Conservation (phyloP, 2,329 filamentous ascomycete genomes). For the Microdochium paspali region DNA sequence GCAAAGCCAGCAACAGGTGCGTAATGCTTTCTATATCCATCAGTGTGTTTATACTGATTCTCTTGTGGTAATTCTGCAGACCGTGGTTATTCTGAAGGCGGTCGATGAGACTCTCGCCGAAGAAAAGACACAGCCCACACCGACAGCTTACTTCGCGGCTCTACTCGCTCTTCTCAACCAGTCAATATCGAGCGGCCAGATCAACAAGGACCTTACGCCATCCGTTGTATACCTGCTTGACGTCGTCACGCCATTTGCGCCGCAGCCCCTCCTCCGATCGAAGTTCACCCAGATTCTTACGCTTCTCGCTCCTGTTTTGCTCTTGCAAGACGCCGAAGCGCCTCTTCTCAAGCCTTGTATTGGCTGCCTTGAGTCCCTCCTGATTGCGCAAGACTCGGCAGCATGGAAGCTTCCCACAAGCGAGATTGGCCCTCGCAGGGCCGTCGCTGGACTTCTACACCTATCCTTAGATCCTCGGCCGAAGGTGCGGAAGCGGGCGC, state of each 20-base stretch:
- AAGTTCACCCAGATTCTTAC: conserved; percentile 93
- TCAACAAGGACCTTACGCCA: conserved; percentile 74
- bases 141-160: conserved; percentile 94
- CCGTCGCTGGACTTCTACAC: conserved; percentile 75
- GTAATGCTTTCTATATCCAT: conserved; percentile 11
- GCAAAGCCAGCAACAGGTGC: conserved; percentile 87
- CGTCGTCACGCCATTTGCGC: conserved; percentile 75
- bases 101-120: conserved; percentile 89
- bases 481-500: conserved; percentile 88
- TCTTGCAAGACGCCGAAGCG: conserved; percentile 73
- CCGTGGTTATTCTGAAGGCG: conserved; percentile 76
- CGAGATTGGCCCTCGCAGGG: conserved; percentile 77
- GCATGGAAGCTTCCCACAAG: conserved; percentile 82
- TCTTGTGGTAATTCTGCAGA: conserved; percentile 36
- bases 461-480: conserved; percentile 80
- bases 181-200: conserved; percentile 56
- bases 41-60: conserved; percentile 4
- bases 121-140: conserved; percentile 72
- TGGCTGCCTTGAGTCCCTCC: conserved; percentile 84
- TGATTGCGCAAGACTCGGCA: conserved; percentile 77
- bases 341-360: conserved; percentile 80
- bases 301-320: conserved; percentile 74
- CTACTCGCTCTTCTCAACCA: conserved; percentile 79
- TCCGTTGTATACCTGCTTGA: conserved; percentile 95
- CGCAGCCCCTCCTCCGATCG: conserved; percentile 77